A percentile compares a stretch with the other conserved stretches of the same genome.
These are phyloP conservation scores for Gyrodon lividus DNA, from an alignment of 768 basidiomycete species.

Conservation along the genomic window DNA sequence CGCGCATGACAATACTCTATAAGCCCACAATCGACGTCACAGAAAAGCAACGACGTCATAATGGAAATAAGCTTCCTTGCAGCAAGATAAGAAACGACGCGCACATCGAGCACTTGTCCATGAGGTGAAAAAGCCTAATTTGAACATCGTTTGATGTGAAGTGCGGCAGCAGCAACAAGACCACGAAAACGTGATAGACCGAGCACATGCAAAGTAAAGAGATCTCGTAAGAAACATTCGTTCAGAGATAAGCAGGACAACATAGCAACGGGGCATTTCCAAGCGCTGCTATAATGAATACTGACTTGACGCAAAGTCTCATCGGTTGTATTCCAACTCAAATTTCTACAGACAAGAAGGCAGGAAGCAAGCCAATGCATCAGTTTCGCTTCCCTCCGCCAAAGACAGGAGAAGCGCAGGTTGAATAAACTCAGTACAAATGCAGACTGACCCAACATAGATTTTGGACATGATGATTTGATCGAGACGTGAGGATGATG, in stretches of 20 bases:
- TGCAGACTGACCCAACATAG: conserved; percentile 91
- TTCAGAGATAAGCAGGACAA: conserved; percentile 43
- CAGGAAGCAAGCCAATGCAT: conserved; percentile 45
- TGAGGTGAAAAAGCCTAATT: conserved; percentile 77
- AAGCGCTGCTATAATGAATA: conserved; percentile 44
- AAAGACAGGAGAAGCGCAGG: conserved; percentile 46
- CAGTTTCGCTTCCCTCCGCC: conserved; percentile 50
- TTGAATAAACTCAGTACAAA: conserved; percentile 45
- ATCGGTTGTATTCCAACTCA: conserved; percentile 96
- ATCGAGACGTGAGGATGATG: conserved; percentile 22
- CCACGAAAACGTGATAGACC: conserved; percentile 7
- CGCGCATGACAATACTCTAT: conserved; percentile 97
- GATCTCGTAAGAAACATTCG: conserved; percentile 31
- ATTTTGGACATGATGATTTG: conserved; percentile 71
- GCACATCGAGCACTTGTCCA: conserved; percentile 90
- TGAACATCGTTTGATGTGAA: conserved; percentile 15
- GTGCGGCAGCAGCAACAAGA: conserved; percentile 18
- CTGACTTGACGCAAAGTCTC: conserved; percentile 86
- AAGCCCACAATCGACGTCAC: conserved; percentile 35
- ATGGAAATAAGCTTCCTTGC: conserved; percentile 21
- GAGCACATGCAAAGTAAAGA: conserved; percentile 28
- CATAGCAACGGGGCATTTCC: conserved; percentile 34
- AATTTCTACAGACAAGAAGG: conserved; percentile 68
- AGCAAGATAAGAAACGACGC: conserved; percentile 44
- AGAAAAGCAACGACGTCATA: conserved; percentile 1